Evolutionary conservation across 768 basidiomycete genomes (phyloP).

Genomic region (Rhizopogon vulgaris): DNA sequence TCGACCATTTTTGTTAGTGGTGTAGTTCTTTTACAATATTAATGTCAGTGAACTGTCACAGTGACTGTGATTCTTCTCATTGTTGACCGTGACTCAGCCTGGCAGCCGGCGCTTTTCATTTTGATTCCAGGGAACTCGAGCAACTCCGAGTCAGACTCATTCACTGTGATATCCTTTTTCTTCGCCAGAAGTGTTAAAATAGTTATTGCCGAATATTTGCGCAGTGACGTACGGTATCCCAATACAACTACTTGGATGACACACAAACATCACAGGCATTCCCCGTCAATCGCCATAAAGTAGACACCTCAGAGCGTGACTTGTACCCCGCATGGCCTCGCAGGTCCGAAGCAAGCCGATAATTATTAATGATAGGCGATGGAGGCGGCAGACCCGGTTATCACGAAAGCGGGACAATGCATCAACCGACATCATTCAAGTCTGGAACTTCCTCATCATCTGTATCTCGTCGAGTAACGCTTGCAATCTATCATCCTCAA

Average conservation of each 20-base stretch:
- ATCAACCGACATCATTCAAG: slow-evolving; percentile 31
- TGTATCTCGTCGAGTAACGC: slow-evolving; percentile 81
- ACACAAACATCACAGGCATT: background rate
- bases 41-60: too few relatives aligned
- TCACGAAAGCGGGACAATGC: background rate
- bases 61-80: too few relatives aligned
- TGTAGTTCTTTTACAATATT: too few relatives aligned
- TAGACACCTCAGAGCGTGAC: background rate
- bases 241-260: background rate
- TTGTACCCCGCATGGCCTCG: background rate
- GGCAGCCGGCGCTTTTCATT: too few relatives aligned
- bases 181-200: background rate
- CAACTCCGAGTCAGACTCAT: too few relatives aligned
- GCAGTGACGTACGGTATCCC: background rate
- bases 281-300: too few relatives aligned
- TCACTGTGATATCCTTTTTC: too few relatives aligned
- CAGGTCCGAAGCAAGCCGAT: background rate
- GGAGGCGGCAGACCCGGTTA: background rate
- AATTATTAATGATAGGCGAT: background rate
- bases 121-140: too few relatives aligned
- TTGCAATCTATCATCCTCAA: slow-evolving; percentile 84
- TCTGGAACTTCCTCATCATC: slow-evolving; percentile 86
- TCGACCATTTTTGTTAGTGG: too few relatives aligned
- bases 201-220: background rate
- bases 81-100: too few relatives aligned